Conservation (phyloP, 305 asterid species). For the Coffea humblotiana region DNA sequence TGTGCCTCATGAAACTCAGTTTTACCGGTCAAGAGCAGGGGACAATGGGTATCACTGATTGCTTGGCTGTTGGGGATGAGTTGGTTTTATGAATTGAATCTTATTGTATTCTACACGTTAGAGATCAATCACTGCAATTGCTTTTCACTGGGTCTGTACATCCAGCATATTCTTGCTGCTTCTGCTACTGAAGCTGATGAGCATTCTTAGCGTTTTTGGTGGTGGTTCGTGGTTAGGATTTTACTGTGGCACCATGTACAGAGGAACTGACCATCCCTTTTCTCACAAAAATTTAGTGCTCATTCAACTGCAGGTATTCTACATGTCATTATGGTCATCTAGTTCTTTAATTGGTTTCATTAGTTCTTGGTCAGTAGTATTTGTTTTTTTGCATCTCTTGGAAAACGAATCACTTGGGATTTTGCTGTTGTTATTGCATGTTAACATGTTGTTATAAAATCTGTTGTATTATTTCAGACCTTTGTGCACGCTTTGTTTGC, state of each 20-base stretch:
- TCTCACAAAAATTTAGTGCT: conserved; percentile 86
- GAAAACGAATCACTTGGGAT: conserved; percentile 77
- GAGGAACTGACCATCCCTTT: conserved; percentile 75
- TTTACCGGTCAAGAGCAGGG: conserved; percentile 80
- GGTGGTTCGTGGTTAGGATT: conserved; percentile 50
- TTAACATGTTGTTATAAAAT: conserved; percentile 76
- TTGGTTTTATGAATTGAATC: conserved; percentile 54
- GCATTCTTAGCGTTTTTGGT: conserved; percentile 60
- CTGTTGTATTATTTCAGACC: conserved; percentile 81
- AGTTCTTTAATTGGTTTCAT: no score
- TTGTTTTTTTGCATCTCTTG: conserved; percentile 43
- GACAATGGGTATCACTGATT: conserved; percentile 86
- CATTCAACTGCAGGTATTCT: conserved; percentile 52
- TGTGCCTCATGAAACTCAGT: conserved; percentile 62
- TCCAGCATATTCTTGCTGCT: conserved; percentile 1
- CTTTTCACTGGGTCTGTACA: conserved; percentile 9
- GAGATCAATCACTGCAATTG: conserved; percentile 62
- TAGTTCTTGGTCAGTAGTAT: conserved; percentile 17
- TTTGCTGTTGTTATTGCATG: conserved; percentile 81
- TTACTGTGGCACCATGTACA: conserved; percentile 79
- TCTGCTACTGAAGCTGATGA: conserved; percentile 56
- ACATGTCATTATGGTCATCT: no score
- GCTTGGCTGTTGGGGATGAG: conserved; percentile 74
- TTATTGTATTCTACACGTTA: conserved; percentile 45
- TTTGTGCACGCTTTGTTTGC: conserved; percentile 68